Percentiles rank a stretch among this genome's conserved stretches.
Conservation (phyloP, 2,329 filamentous ascomycete species). For the Fusarium sp. region DNA sequence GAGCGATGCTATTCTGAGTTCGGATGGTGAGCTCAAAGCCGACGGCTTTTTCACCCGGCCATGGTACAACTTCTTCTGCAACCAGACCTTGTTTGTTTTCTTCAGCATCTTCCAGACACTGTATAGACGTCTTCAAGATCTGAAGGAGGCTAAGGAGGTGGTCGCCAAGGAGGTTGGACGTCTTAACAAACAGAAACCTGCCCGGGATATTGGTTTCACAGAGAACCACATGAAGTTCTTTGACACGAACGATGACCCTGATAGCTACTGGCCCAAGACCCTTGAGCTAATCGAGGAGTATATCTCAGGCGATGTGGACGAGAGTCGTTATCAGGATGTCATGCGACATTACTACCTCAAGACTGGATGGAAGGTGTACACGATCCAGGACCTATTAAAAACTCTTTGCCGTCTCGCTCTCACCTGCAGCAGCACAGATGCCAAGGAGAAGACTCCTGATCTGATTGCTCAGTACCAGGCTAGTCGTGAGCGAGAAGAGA, state of each 20-base stretch:
- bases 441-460: slow-evolving; percentile 93
- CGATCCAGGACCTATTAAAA: slow-evolving; percentile 87
- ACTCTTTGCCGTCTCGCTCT: slow-evolving; percentile 84
- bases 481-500: slow-evolving; percentile 84
- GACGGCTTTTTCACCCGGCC: slow-evolving; percentile 85
- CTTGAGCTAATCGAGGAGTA: slow-evolving; percentile 88
- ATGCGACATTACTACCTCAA: slow-evolving; percentile 91
- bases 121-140: slow-evolving; percentile 83
- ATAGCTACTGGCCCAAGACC: slow-evolving; percentile 87
- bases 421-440: slow-evolving; percentile 85
- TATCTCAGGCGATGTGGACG: slow-evolving; percentile 83
- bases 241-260: slow-evolving; percentile 66
- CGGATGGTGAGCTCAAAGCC: slow-evolving; percentile 73
- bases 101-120: slow-evolving; percentile 93
- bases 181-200: slow-evolving; percentile 80
- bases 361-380: slow-evolving; percentile 93
- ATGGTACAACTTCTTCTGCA: slow-evolving; percentile 91
- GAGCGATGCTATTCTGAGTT: slow-evolving; percentile 67
- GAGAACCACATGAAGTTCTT: slow-evolving; percentile 86
- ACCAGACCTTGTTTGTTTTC: slow-evolving; percentile 93
- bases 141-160: slow-evolving; percentile 82
- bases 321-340: slow-evolving; percentile 87
- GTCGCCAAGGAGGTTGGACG: slow-evolving; percentile 81
- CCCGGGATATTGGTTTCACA: slow-evolving; percentile 84
- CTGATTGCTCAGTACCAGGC: slow-evolving; percentile 88